Base-by-base conservation (phyloP, 768 basidiomycete genomes). In the Leucosporidium yakuticum region DNA sequence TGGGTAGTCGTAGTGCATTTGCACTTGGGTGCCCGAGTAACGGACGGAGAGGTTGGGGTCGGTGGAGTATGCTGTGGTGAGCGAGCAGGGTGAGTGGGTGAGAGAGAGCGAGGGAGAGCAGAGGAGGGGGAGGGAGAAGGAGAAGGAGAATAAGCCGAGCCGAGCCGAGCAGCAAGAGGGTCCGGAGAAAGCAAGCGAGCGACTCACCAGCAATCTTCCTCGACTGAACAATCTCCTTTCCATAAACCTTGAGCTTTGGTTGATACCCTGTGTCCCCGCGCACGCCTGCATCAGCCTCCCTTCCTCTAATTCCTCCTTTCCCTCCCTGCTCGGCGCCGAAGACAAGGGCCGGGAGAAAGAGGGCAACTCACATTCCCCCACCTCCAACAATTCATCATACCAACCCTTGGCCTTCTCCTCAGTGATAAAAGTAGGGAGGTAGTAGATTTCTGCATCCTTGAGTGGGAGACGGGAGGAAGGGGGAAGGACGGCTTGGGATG, bases 201-300 rank as follows among this genome's bases (percentile, higher is more conserved):
- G 39, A n/a, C 51, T n/a, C 27, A 44, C 69, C 69, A 14, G 70
- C 80, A 50, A 81, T 81, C 29, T 77, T 74, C 2, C 81, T 76
- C 19, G 79, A 80, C 71, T 82, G 81, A 4, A 73, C 73, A 62
- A 81, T 77, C 8, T 72, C 69, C 39, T 79, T 77, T 44, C 81
- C 81, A 72, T 82, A 81, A 59, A 82, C 73, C 63, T 79, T 79
- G 27, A 82, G 77, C 15, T 71, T 78, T 0, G 81, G 81, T 58
- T 79, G 79, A 63, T 82, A 78, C 78, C 78, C 80, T 81, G 65
- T 6, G 14, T 17, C 17, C n/a, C 39, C 20, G 47, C n/a, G 54
- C n/a, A n/a, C n/a, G n/a, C n/a, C n/a, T n/a, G n/a, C n/a, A n/a
- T n/a, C n/a, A n/a, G n/a, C n/a, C n/a, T n/a, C n/a, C n/a, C n/a